Evolutionary conservation across 805 yeast genomes (phyloP), one percentile per base, ranked within the genome.

Genomic region (Limtongozyma cylindracea): DNA sequence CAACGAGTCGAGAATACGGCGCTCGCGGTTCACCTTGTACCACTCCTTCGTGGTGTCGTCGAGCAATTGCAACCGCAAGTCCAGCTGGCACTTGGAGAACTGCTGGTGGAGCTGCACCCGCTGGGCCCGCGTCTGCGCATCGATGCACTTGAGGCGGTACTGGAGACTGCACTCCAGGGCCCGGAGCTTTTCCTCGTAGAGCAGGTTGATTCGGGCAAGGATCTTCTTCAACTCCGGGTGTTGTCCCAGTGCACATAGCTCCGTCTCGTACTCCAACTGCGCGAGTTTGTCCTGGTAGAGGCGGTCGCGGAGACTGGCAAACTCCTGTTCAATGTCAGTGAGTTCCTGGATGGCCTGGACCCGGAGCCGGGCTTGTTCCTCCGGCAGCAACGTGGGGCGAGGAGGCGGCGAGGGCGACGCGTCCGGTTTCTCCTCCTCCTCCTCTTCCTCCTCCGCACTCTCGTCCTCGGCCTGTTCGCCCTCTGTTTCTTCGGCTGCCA

Each of bases 11-110:
- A 77, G 57, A 20, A 65, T 66, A 29, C 91, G 57, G 33, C 95
- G 57, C 40, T 88, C 96, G 34, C 70, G 65, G 43, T 80, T 82
- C 35, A 82, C 73, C 31, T 73, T 70, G 48, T 84, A 84, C 96
- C 96, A 88, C 29, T 64, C 57, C 19, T 71, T 61, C 5, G 95
- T 82, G 4, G 91, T 73, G 6, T 62, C 56, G 27, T 61, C 53
- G 21, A 84, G 56, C 49, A 77, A 54, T 13, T 56, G 50, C 23
- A 57, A 56, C 28, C 78, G 71, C 20, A 59, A 42, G 36, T 78
- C 91, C 32, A 68, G 62, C 17, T 62, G 49, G 25, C 61, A 56
- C 34, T 72, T 73, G 39, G 61, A 45, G 39, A 60, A 77, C 37
- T 77, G 74, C 41, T 88, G 96, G 41, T 84, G 94, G 16, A 76